Percentiles rank a stretch among this genome's conserved stretches.
Evolutionary conservation across 2,329 filamentous ascomycete genomes (phyloP).

Genomic region (Cordyceps militaris): DNA sequence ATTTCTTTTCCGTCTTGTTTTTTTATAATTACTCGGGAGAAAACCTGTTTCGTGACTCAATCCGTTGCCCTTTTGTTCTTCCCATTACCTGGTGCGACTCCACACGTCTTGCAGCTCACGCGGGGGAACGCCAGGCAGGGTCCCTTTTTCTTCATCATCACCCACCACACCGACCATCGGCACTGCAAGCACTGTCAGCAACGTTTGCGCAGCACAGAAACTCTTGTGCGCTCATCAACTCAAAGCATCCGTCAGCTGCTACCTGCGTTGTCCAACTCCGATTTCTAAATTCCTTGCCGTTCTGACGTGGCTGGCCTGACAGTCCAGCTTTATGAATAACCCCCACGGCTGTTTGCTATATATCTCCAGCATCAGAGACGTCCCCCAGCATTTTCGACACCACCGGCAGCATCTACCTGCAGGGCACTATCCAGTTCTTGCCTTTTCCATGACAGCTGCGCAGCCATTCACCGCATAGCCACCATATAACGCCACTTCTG

Average conservation of each 20-base stretch:
- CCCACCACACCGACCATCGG: background rate
- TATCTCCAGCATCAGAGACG: background rate
- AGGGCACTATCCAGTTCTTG: background rate
- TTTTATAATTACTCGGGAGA: background rate
- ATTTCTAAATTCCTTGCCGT: background rate
- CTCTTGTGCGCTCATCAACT: background rate
- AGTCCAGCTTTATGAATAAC: background rate
- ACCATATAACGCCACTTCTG: slow-evolving; percentile 7
- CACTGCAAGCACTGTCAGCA: slow-evolving; percentile 1
- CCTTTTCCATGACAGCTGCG: background rate
- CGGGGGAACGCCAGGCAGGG: background rate
- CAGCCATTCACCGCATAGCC: slow-evolving; percentile 10
- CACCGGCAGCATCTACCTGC: background rate
- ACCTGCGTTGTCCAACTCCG: background rate
- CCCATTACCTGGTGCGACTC: background rate
- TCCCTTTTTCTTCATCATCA: background rate
- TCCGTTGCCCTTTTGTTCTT: background rate
- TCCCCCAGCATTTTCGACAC: background rate
- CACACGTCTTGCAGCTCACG: background rate
- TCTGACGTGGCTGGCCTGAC: background rate
- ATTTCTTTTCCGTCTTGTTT: background rate
- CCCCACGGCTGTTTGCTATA: background rate
- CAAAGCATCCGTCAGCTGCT: background rate
- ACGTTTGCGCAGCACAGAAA: background rate
- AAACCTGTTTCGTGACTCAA: background rate